These are phyloP conservation scores for Corniculantispora saksenae DNA, from an alignment of 2,329 filamentous ascomycete species.

Conservation along the genomic window DNA sequence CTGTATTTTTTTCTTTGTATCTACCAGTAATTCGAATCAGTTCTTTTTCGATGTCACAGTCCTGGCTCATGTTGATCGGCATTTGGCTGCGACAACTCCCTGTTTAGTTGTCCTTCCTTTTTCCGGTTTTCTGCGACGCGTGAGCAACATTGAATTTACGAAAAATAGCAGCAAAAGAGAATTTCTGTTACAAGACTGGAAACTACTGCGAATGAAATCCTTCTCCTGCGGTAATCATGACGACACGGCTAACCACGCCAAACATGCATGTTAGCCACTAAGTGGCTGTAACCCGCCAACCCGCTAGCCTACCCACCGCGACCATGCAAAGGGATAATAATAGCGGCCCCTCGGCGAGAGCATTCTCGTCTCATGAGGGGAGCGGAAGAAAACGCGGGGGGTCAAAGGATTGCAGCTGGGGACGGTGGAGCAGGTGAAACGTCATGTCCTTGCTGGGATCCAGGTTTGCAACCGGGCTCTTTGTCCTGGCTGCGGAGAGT, in stretches of 20 bases:
- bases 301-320: neutral
- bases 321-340: neutral
- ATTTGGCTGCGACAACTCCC: conserved; percentile 1
- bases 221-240: neutral
- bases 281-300: neutral
- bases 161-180: neutral
- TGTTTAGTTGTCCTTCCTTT: neutral
- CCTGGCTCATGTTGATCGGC: neutral
- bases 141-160: neutral
- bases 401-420: neutral
- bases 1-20: neutral
- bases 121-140: neutral
- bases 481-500: neutral
- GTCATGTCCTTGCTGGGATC: neutral
- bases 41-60: neutral
- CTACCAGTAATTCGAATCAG: too few species aligned
- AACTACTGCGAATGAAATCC: neutral
- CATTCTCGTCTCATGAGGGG: neutral
- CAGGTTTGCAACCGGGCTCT: neutral
- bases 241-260: neutral
- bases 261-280: neutral
- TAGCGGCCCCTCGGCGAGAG: neutral
- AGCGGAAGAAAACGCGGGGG: neutral
- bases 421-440: conserved; percentile 1
- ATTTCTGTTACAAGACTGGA: neutral